Evolutionary conservation across 495 filamentous ascomycete genomes (phyloP).

Genomic region (Sordaria brevicollis): DNA sequence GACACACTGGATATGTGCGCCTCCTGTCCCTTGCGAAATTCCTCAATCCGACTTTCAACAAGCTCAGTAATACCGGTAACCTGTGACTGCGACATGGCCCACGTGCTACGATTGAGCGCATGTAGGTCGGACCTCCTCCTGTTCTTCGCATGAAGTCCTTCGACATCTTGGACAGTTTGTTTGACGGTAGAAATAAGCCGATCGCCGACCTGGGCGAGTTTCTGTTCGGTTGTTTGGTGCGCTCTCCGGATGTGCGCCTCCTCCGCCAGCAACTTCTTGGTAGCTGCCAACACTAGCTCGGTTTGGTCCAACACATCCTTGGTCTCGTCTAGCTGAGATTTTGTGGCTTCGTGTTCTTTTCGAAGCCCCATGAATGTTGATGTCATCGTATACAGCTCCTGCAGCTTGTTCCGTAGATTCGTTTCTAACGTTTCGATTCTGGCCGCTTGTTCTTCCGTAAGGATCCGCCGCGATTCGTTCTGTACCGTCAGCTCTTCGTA

Average conservation of each 20-base stretch:
- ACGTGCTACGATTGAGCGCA: conserved; percentile 60
- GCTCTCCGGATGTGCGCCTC: conserved; percentile 73
- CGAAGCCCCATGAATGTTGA: conserved; percentile 76
- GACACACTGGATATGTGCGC: conserved; percentile 56
- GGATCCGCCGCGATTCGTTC: conserved; percentile 84
- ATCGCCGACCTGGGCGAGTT: conserved; percentile 58
- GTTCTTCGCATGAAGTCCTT: conserved; percentile 72
- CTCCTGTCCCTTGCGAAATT: conserved; percentile 60
- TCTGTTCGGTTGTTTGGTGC: conserved; percentile 73
- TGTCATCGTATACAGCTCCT: conserved; percentile 78
- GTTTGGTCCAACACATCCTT: conserved; percentile 76
- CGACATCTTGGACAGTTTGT: conserved; percentile 67
- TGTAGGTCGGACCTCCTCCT: conserved; percentile 77
- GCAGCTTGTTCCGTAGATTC: conserved; percentile 79
- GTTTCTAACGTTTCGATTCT: conserved; percentile 88
- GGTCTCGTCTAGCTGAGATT: conserved; percentile 60
- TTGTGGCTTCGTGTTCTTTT: conserved; percentile 73
- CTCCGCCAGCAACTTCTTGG: conserved; percentile 63
- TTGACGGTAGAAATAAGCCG: conserved; percentile 67
- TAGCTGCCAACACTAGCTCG: conserved; percentile 66
- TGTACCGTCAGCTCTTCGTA: conserved; percentile 83
- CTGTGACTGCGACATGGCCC: conserved; percentile 64
- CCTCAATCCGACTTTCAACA: conserved; percentile 61
- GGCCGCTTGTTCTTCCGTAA: conserved; percentile 83
- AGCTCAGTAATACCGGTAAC: conserved; percentile 63